Conservation (phyloP, 2,329 filamentous ascomycete species). For the Fusarium nurragi region DNA sequence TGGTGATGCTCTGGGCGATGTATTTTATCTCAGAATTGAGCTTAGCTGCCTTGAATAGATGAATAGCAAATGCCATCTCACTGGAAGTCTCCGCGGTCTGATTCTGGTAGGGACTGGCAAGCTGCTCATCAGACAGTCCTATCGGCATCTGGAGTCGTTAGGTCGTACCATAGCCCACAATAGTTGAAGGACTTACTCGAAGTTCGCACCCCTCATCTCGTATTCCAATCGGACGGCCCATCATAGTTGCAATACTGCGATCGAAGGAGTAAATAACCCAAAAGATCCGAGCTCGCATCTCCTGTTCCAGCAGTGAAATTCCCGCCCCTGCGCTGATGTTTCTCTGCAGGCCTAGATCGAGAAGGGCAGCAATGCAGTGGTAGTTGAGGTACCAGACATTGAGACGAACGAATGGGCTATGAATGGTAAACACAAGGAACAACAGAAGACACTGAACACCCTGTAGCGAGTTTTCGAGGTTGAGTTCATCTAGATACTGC, state of each 20-base stretch:
- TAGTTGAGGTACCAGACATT: conserved; percentile 67
- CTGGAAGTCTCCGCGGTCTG: neutral
- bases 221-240: conserved; percentile 65
- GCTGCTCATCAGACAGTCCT: conserved; percentile 38
- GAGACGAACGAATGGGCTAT: conserved; percentile 58
- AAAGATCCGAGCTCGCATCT: conserved; percentile 65
- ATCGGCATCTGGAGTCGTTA: conserved; percentile 45
- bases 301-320: conserved; percentile 59
- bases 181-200: conserved; percentile 48
- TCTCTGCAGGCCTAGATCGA: conserved; percentile 63
- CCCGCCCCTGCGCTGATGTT: conserved; percentile 55
- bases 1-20: conserved; percentile 62
- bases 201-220: conserved; percentile 65
- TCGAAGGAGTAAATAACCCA: conserved; percentile 65
- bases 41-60: conserved; percentile 58
- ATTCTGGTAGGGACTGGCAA: conserved; percentile 2
- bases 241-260: conserved; percentile 62
- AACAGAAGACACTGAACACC: conserved; percentile 61
- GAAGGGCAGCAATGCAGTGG: conserved; percentile 60
- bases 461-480: conserved; percentile 58
- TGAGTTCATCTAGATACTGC: conserved; percentile 56
- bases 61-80: conserved; percentile 55
- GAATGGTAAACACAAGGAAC: conserved; percentile 59
- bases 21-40: conserved; percentile 68
- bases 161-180: fast-evolving